phyloP scores from a whole-genome alignment of 2,329 filamentous ascomycete genomes.

The Fusarium sp. region DNA sequence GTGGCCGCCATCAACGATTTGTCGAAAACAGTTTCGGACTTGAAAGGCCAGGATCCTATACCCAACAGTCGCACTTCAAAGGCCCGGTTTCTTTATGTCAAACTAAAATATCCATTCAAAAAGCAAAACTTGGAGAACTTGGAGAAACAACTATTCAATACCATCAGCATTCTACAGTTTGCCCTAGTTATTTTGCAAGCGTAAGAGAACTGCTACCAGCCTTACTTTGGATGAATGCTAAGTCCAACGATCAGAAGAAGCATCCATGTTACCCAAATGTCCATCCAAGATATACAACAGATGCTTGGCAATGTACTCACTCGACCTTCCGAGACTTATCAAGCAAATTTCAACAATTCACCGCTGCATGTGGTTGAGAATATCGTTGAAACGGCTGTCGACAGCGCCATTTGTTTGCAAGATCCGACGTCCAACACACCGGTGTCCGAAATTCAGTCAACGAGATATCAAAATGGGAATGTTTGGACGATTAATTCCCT shows the following conservation, averaged over 20 bases:
- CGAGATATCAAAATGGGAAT: neutral
- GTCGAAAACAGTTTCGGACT: fast-evolving
- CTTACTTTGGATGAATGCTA: neutral
- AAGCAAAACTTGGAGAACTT: neutral
- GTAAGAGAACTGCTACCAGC: fast-evolving
- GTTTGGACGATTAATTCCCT: fast-evolving
- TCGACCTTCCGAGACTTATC: fast-evolving
- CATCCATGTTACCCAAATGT: fast-evolving
- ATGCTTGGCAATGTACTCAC: fast-evolving
- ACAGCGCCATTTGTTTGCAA: fast-evolving
- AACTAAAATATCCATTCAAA: neutral
- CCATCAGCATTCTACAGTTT: fast-evolving
- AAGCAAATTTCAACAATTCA: fast-evolving
- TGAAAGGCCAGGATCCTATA: neutral
- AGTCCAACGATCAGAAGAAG: fast-evolving
- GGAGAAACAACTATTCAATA: fast-evolving
- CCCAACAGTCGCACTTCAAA: neutral
- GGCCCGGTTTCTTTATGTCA: fast-evolving
- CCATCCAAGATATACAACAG: fast-evolving
- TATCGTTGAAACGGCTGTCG: fast-evolving
- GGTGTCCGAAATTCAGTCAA: fast-evolving
- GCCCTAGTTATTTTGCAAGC: neutral
- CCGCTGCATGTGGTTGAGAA: fast-evolving
- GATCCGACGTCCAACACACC: fast-evolving
- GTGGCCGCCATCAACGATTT: neutral